phyloP scores from a whole-genome alignment of 176 grass and related monocot genomes.

The Chrysopogon serrulatus region DNA sequence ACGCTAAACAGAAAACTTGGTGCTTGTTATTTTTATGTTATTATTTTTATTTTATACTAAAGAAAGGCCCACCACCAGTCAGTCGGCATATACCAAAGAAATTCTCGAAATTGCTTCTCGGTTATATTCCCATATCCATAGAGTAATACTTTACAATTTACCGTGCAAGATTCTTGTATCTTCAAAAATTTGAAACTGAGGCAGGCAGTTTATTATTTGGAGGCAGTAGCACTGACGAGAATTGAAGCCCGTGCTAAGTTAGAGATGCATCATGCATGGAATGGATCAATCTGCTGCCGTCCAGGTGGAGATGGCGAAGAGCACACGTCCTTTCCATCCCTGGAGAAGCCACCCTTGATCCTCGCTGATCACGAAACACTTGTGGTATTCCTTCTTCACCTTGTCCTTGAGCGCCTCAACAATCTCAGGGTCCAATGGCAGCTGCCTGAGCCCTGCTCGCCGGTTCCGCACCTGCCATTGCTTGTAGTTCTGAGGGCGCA shows the following conservation, averaged over 20 bases:
- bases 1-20: no score
- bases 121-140: no score
- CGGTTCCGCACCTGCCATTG: conserved; percentile 19
- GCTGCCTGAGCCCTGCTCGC: conserved; percentile 31
- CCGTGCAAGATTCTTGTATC: not conserved
- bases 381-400: conserved; percentile 31
- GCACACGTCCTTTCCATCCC: conserved; percentile 44
- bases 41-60: no score
- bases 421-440: not conserved
- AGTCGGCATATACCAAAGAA: no score
- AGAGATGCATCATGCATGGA: not conserved
- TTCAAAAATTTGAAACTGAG: not conserved
- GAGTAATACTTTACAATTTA: no score
- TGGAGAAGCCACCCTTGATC: conserved; percentile 36
- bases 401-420: conserved; percentile 9
- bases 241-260: not conserved
- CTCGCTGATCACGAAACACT: conserved; percentile 26
- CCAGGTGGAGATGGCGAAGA: conserved; percentile 41
- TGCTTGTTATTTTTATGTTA: no score
- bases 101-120: no score
- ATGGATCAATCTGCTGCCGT: no score
- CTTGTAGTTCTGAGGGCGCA: conserved; percentile 35
- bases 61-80: no score
- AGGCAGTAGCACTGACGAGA: not conserved
- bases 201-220: not conserved